phyloP scores from a whole-genome alignment of 169 alveolate genomes.

The Cryptosporidium sp. region DNA sequence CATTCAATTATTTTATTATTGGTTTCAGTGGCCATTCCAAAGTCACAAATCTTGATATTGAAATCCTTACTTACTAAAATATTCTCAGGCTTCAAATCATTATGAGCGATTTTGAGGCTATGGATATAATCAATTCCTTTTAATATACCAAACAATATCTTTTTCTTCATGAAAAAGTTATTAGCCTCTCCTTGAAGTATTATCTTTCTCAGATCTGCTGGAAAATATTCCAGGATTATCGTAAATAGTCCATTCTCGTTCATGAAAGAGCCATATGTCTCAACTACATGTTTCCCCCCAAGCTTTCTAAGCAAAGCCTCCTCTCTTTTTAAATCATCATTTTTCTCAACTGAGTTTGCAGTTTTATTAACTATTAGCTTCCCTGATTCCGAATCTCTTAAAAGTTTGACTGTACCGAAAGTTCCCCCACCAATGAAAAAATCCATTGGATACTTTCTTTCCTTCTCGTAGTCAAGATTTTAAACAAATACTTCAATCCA shows the following conservation, averaged over 20 bases:
- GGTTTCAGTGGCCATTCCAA: slow-evolving; percentile 36
- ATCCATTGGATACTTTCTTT: not conserved
- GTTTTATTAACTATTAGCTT: not conserved
- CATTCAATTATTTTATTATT: slow-evolving; percentile 2
- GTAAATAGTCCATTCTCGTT: slow-evolving; percentile 17
- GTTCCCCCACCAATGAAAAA: slow-evolving; percentile 6
- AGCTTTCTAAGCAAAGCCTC: not conserved
- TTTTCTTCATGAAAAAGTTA: slow-evolving; percentile 1
- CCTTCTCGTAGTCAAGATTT: not conserved
- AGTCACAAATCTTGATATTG: slow-evolving; percentile 60
- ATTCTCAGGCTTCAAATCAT: slow-evolving; percentile 66
- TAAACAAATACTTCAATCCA: not conserved
- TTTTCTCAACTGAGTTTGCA: slow-evolving; percentile 24
- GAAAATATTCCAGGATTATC: slow-evolving; percentile 32
- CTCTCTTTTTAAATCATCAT: slow-evolving; percentile 14
- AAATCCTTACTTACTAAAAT: slow-evolving; percentile 25
- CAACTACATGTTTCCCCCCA: not conserved
- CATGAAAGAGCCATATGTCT: slow-evolving; percentile 6
- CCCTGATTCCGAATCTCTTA: slow-evolving; percentile 21
- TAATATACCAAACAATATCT: slow-evolving; percentile 9
- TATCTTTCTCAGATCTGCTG: slow-evolving; percentile 38
- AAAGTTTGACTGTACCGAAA: slow-evolving; percentile 22
- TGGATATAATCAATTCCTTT: slow-evolving; percentile 41
- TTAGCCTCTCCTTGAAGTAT: not conserved
- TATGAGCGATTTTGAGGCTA: slow-evolving; percentile 11